These are phyloP conservation scores for Alternaria sp. DNA, from an alignment of 2,329 filamentous ascomycete genomes.

Conservation along the genomic window DNA sequence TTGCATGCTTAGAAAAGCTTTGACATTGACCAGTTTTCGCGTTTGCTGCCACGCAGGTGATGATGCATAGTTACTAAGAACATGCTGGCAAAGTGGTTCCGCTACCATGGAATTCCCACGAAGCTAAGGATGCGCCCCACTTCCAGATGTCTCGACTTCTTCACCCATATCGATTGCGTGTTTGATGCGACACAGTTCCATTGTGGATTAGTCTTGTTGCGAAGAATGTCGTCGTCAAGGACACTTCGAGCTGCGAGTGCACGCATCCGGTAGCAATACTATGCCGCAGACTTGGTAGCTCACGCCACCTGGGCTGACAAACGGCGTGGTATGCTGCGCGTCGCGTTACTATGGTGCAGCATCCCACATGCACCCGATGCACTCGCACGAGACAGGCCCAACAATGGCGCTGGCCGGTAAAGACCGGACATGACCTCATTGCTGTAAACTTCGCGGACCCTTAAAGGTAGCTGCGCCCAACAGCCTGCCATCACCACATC, in stretches of 20 bases:
- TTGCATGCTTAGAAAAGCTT: neutral
- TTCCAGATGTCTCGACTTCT: neutral
- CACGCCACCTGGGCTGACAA: constrained; percentile 32
- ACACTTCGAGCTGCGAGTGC: neutral
- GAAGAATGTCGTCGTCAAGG: neutral
- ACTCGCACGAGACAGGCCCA: constrained; percentile 13
- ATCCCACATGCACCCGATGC: constrained; percentile 12
- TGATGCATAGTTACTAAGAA: neutral
- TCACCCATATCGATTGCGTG: neutral
- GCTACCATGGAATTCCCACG: neutral
- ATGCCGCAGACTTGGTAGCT: constrained; percentile 5
- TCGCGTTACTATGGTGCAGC: constrained; percentile 19
- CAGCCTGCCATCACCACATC: constrained; percentile 16
- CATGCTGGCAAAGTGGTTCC: neutral
- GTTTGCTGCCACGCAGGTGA: neutral
- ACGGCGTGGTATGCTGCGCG: constrained; percentile 13
- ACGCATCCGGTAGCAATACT: neutral
- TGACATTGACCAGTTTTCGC: neutral
- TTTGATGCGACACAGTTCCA: neutral
- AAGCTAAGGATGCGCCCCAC: neutral
- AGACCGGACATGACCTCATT: constrained; percentile 18
- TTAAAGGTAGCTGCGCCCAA: constrained; percentile 22
- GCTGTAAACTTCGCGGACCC: neutral
- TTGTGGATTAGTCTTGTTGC: neutral
- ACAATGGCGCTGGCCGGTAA: constrained; percentile 14